Evolutionary conservation across 176 grass and related monocot genomes (phyloP).

Genomic region (Hsuehochloa calcarea): DNA sequence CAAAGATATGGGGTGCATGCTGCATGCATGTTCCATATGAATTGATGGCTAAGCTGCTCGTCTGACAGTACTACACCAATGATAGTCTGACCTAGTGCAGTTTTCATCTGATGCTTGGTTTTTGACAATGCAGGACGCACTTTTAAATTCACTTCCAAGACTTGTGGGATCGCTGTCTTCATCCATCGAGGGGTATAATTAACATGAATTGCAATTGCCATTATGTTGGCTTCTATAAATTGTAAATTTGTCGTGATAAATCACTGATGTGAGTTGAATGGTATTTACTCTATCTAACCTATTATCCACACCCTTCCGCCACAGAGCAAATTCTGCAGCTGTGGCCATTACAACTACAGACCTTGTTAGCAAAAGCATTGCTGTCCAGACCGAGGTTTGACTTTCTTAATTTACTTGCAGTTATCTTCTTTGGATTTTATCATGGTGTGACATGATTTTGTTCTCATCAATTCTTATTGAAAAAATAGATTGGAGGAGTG

Average conservation of each 20-base stretch:
- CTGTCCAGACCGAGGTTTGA: conserved; percentile 83
- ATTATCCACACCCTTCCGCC: not conserved
- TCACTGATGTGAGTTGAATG: not conserved
- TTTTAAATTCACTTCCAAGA: conserved; percentile 88
- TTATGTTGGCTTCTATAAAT: conserved; percentile 9
- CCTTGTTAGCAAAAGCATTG: conserved; percentile 97
- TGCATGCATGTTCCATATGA: not conserved
- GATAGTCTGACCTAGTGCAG: conserved; percentile 19
- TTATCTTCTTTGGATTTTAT: not conserved
- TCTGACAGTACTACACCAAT: conserved; percentile 15
- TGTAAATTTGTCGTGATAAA: conserved; percentile 17
- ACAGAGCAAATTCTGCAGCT: conserved; percentile 76
- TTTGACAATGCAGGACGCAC: conserved; percentile 70
- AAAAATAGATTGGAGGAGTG: conserved; percentile 80
- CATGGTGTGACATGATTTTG: conserved; percentile 9
- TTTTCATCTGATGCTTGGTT: conserved; percentile 34
- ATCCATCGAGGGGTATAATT: conserved; percentile 68
- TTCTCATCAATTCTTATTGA: conserved; percentile 24
- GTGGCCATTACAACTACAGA: conserved; percentile 97
- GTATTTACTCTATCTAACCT: not conserved
- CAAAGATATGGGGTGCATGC: not conserved
- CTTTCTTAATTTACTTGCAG: conserved; percentile 23
- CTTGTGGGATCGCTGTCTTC: conserved; percentile 80
- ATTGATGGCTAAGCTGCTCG: conserved; percentile 8
- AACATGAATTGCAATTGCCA: not conserved